Evolutionary conservation across 1,284 basidiomycete species (phyloP), one percentile per base, ranked within the genome.

Genomic region (Ceraceosorus guamensis): DNA sequence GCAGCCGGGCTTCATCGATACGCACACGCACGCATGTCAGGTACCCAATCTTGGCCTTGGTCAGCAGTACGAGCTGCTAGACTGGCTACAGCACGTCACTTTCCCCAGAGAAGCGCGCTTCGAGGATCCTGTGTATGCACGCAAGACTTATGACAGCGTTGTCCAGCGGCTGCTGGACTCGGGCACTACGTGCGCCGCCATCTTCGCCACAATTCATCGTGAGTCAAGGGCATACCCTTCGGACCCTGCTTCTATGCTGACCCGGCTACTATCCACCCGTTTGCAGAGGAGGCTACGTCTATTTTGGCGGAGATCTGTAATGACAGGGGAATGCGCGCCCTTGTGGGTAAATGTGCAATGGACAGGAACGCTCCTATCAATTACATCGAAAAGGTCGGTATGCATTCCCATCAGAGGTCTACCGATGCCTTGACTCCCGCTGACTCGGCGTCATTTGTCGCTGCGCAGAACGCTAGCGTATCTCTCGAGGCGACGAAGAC

Each of bases 291-390:
- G 24, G 24, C 24, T 24, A 24, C 24, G 2, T 24, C 24, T 24
- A 79, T 83, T 37, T 83, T 97, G 0, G 91, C 89, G 1, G 83
- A 89, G 48, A 82, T 88, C 31, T 83, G 88, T 44, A 81, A 85
- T 65, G 74, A 78, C 32, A 79, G 79, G 65, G 89, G 91, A 18
- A 91, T 96, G 78, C 83, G 92, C 48, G 90, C 88, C 0, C 86
- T 91, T 67, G 83, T 91, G 48, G 90, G 89, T 46, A 80, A 93
- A 85, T 96, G 92, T 77, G 91, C 89, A 78, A 96, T 97, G 91
- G 83, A 96, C 78, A 82, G 85, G 24, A 82, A 91, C 70, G 81
- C 79, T 45, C 85, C 88, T 0, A 76, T 80, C 10, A 79, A 83
- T 71, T 96, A 93, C 77, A 77, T 85, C 65, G 91, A 95, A 59